Evolutionary conservation across 805 yeast species (phyloP).

Genomic region (Candida maesae): DNA sequence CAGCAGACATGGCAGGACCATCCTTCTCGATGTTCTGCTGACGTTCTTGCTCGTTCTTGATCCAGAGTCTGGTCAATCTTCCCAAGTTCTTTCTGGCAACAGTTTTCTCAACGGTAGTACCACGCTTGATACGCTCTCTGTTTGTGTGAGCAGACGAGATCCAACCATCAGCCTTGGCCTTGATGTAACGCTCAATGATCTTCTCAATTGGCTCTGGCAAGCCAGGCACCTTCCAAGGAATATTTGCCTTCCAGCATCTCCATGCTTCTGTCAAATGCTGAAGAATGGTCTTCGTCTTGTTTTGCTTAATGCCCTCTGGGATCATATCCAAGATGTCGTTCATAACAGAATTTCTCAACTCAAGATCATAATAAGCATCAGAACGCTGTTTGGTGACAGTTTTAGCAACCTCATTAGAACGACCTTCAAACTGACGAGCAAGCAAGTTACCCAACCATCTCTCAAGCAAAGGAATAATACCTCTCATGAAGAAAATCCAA

Average conservation of each 20-base stretch:
- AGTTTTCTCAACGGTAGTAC: constrained; percentile 92
- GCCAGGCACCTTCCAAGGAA: constrained; percentile 97
- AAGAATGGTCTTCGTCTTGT: constrained; percentile 77
- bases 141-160: constrained; percentile 88
- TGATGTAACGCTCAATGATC: constrained; percentile 83
- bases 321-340: constrained; percentile 96
- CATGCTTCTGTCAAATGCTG: constrained; percentile 98
- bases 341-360: constrained; percentile 89
- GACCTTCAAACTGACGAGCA: constrained; percentile 93
- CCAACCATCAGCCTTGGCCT: constrained; percentile 98
- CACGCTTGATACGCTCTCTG: constrained; percentile 81
- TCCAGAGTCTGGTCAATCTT: constrained; percentile 86
- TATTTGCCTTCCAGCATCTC: constrained; percentile 99
- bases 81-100: constrained; percentile 93
- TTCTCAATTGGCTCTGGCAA: constrained; percentile 86
- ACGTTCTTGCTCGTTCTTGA: constrained; percentile 86
- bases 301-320: constrained; percentile 89
- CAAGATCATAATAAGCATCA: constrained; percentile 92
- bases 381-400: constrained; percentile 94
- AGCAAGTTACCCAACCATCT: constrained; percentile 92
- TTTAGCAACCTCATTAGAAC: constrained; percentile 89
- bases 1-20: constrained; percentile 84
- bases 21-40: constrained; percentile 74
- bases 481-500: constrained; percentile 90
- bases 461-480: constrained; percentile 86